Base-by-base conservation (phyloP, 306 rosid species). In the Vachellia pachyceras region DNA sequence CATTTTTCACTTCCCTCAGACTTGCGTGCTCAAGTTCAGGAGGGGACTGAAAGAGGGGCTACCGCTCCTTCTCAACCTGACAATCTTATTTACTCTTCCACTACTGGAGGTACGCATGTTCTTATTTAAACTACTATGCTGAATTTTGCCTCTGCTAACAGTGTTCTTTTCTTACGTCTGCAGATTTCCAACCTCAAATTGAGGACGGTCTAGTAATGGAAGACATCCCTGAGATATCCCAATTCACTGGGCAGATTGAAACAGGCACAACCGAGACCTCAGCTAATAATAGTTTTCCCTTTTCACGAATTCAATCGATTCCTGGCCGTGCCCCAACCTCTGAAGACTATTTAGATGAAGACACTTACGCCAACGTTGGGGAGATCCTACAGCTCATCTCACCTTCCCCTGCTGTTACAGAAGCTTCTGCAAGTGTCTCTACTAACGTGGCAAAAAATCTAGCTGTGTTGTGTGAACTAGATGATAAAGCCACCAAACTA, bases 211-310 rank as follows among this genome's bases (percentile, higher is more conserved):
- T 11, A 14, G 15, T 0, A 20, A 20, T n/a, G 73, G 54, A 69
- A 20, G 73, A 10, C 5, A 10, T 15, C 37, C 37, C n/a, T 22
- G 37, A 3, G 33, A 15, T 7, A 15, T 15, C 13, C 17, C 71
- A 37, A 37, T 13, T 69, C 74, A 39, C 39, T 44, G 29, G 23
- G 22, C 50, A 68, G 73, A 68, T 69, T n/a, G 36, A 41, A 68
- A 68, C 73, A 40, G 35, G 18, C 39, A 20, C 10, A 22, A 10
- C 5, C 12, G 20, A 44, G 55, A 22, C 18, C 39, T 36, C 5
- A 8, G 3, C 47, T n/a, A 11, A 41, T 9, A 17, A 23, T 23
- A 1, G 12, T n/a, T 6, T 13, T 69, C 18, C 10, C 36, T 69
- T 10, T 44, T 44, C 55, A 11, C 47, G 29, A 44, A 25, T 7